Conservation (phyloP, 257 asterid genomes). For the Striga asiatica region DNA sequence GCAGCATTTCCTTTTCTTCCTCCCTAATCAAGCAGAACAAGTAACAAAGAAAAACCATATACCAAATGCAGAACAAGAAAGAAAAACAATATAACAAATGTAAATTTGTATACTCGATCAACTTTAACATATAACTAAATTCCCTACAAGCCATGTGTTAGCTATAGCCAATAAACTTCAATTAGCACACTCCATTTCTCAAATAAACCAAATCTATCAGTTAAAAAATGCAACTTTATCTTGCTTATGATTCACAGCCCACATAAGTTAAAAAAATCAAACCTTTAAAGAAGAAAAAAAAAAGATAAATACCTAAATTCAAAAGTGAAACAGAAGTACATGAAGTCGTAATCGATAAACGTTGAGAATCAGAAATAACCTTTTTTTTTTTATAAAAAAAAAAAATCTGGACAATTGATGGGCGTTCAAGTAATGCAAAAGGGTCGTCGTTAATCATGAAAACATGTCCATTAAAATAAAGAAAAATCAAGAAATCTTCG, state of each 20-base stretch:
- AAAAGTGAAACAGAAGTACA: neutral
- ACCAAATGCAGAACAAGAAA: neutral
- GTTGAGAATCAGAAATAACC: too few relatives aligned
- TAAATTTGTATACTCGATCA: neutral
- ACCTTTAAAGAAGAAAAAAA: neutral
- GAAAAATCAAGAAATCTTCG: neutral
- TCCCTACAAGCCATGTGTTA: neutral
- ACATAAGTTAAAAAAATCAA: conserved; percentile 7
- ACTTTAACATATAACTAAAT: neutral
- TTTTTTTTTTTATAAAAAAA: too few relatives aligned
- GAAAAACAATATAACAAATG: too few relatives aligned
- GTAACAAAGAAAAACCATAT: neutral
- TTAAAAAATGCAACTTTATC: neutral
- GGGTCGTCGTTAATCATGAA: neutral
- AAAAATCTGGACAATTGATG: neutral
- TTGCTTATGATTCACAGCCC: neutral
- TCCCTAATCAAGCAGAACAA: conserved; percentile 27
- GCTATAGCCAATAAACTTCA: neutral
- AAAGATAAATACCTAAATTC: neutral
- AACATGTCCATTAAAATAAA: neutral
- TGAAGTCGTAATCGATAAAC: too few relatives aligned
- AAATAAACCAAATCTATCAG: neutral
- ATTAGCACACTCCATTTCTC: neutral
- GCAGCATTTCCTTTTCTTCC: conserved; percentile 34
- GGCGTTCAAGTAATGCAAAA: conserved; percentile 2